phyloP scores from a whole-genome alignment of 192 early-diverging fungal species.

The Neocallimastix lanati region DNA sequence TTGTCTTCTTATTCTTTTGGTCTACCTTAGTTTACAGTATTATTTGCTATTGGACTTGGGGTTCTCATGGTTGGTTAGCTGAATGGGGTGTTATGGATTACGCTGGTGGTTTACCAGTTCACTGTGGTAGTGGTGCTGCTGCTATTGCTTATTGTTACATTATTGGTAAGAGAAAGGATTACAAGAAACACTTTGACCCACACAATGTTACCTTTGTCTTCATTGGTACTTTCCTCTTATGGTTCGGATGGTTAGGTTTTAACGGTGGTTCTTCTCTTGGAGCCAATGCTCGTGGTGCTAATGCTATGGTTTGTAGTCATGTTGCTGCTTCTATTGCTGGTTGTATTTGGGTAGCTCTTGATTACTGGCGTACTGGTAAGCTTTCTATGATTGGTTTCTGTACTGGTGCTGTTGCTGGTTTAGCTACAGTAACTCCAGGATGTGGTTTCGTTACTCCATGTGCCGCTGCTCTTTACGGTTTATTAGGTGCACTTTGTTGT shows the following conservation, averaged over 20 bases:
- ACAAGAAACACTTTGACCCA: constrained; percentile 4
- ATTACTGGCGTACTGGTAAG: background rate
- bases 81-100: constrained; percentile 5
- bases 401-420: constrained; percentile 3
- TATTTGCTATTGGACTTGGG: constrained; percentile 6
- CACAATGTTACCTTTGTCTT: constrained; percentile 3
- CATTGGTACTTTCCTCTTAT: constrained; percentile 4
- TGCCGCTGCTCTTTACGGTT: background rate
- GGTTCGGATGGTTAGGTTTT: constrained; percentile 7
- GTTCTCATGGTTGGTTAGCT: constrained; percentile 2
- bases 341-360: background rate
- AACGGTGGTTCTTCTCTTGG: constrained; percentile 5
- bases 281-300: constrained; percentile 4
- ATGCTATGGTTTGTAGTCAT: constrained; percentile 4
- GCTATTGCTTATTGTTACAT: constrained; percentile 3
- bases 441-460: constrained; percentile 4
- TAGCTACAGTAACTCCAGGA: constrained; percentile 4
- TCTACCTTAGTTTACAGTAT: constrained; percentile 4
- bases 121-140: constrained; percentile 4
- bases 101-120: constrained; percentile 5
- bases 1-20: constrained; percentile 4
- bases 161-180: constrained; percentile 1
- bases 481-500: constrained; percentile 1
- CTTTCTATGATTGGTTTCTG: background rate
- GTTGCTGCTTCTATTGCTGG: constrained; percentile 3